Percentiles rank a stretch among this genome's conserved stretches.
These are phyloP conservation scores for Serendipita indica DNA, from an alignment of 768 basidiomycete species.

Conservation along the genomic window DNA sequence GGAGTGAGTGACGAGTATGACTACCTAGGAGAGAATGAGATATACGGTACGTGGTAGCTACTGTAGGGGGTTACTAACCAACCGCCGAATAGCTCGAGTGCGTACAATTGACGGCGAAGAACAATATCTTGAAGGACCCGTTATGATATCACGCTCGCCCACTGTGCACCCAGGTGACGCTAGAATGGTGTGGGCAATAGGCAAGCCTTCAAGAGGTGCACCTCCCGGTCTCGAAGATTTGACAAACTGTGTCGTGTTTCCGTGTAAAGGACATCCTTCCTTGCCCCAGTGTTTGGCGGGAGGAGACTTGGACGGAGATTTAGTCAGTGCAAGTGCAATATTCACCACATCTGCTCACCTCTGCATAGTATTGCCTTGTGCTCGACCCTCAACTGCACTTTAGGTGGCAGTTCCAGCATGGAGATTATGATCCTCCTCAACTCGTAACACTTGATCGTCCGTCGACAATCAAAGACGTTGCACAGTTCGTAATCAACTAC, in stretches of 20 bases:
- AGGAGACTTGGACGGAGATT: conserved; percentile 62
- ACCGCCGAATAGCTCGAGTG: conserved; percentile 29
- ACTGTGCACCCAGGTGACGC: conserved; percentile 58
- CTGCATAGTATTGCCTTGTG: conserved; percentile 34
- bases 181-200: conserved; percentile 32
- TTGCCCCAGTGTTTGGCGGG: conserved; percentile 50
- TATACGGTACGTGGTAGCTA: conserved; percentile 33
- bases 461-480: conserved; percentile 48
- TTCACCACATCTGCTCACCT: no score
- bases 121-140: conserved; percentile 29
- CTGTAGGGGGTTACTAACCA: background rate
- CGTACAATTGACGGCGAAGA: conserved; percentile 20
- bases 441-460: conserved; percentile 32
- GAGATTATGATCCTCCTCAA: conserved; percentile 34
- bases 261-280: conserved; percentile 40
- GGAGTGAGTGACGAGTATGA: conserved; percentile 54
- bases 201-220: conserved; percentile 37
- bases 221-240: conserved; percentile 32
- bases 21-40: conserved; percentile 36
- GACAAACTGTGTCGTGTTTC: conserved; percentile 16
- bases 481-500: conserved; percentile 54
- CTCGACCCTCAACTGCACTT: conserved; percentile 20
- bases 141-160: conserved; percentile 42
- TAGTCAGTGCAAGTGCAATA: no score
- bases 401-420: conserved; percentile 24